Evolutionary conservation across 352 stramenopile species (phyloP).

Genomic region (Phytophthora pseudosyringae): DNA sequence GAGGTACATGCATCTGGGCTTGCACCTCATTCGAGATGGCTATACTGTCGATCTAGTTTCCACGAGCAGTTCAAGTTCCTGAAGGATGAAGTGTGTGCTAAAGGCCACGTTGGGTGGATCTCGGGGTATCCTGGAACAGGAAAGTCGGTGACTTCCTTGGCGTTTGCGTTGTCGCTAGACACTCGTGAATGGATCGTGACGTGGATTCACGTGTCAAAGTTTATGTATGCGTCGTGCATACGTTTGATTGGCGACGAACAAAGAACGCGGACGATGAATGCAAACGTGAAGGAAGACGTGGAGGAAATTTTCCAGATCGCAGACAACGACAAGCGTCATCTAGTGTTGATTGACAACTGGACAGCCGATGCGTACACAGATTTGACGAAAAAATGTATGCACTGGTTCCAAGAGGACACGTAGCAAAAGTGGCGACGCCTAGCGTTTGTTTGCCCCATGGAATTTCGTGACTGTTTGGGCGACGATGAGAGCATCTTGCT

Average conservation of each 20-base stretch:
- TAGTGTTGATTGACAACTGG: too few species aligned
- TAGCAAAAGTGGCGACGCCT: too few species aligned
- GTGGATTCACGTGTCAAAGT: background rate
- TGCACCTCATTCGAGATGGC: background rate
- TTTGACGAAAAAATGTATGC: too few species aligned
- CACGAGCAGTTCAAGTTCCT: conserved; percentile 1
- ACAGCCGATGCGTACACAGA: too few species aligned
- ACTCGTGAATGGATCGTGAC: background rate
- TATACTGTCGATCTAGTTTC: background rate
- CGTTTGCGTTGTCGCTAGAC: background rate
- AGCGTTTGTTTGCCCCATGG: background rate
- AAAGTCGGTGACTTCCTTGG: background rate
- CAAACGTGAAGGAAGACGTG: too few species aligned
- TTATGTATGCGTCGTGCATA: too few species aligned
- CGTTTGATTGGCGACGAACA: too few species aligned
- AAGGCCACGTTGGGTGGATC: background rate
- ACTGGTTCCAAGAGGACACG: too few species aligned
- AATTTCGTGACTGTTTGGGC: too few species aligned
- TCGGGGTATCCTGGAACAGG: background rate
- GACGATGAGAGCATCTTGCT: background rate
- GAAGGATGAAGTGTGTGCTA: background rate
- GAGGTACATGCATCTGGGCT: background rate
- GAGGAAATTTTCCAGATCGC: too few species aligned
- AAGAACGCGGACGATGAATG: too few species aligned
- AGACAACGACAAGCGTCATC: too few species aligned